Evolutionary conservation across 2,329 filamentous ascomycete species (phyloP), one percentile per base, ranked within the genome.

Genomic region (Aspergillus quadricinctus): DNA sequence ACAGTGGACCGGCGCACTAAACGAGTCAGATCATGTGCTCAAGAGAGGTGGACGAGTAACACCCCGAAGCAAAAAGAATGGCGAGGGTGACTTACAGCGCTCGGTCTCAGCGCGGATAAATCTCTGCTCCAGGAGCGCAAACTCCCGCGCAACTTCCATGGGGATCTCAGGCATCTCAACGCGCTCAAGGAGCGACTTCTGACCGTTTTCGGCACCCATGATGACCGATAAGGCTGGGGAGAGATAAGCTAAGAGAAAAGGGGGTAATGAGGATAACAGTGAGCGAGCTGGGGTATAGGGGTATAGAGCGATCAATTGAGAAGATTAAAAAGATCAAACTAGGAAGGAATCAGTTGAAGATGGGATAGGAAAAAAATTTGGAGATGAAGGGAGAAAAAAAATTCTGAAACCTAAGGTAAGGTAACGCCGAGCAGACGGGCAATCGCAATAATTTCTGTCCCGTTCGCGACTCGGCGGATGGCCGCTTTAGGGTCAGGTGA

Each of bases 51-150:
- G 31, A 37, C 11, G 14, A 17, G 31, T 37, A 37, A 17, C 31
- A 37, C 6, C 31, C 14, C 14, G 17, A 5, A 8, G 31, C 2
- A 5, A 35, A 14, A 17, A 2, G 53, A 83, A 88, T 72, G 81
- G 96, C 92, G 82, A 31, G 29, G 57, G 57, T 58, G 48, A 62
- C 28, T 43, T 19, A 53, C 61, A 48, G 68, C 94, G 87, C 72
- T 96, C 88, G 37, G 87, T 81, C 76, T 97, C 92, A 37, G 86
- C 86, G 66, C 92, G 85, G 58, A 92, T 87, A 68, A 96, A 96
- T 61, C 95, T 88, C 64, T 86, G 82, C 79, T 96, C 90, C 61
- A 97, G 81, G 56, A 88, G 83, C 57, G 85, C 83, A 62, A 97
- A 85, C 72, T 93, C 84, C 57, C 61, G 66, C 54, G 61, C 59